Evolutionary conservation across 2,329 filamentous ascomycete genomes (phyloP).

Genomic region (Verticillium nubilum): DNA sequence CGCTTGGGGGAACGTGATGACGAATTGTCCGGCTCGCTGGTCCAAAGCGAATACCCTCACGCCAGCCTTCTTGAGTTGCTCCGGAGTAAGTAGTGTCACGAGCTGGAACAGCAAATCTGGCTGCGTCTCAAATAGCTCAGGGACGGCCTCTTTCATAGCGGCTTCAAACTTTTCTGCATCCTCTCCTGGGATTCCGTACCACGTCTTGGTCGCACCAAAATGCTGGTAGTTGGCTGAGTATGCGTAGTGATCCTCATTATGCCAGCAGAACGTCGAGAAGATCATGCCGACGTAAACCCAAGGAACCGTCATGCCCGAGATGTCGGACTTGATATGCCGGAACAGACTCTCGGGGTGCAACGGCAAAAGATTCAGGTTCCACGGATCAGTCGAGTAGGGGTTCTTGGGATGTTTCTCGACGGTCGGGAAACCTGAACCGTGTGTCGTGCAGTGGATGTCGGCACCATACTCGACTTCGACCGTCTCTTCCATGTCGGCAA

Average conservation of each 20-base stretch:
- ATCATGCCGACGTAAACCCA: conserved; percentile 99
- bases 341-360: conserved; percentile 90
- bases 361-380: conserved; percentile 93
- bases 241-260: conserved; percentile 96
- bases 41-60: conserved; percentile 94
- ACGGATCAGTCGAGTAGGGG: conserved; percentile 81
- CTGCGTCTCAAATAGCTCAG: conserved; percentile 94
- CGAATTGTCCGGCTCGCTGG: conserved; percentile 90
- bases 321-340: conserved; percentile 94
- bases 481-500: conserved; percentile 88
- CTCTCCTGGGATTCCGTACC: conserved; percentile 94
- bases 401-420: conserved; percentile 86
- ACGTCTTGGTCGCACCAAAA: conserved; percentile 96
- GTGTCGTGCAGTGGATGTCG: conserved; percentile 96
- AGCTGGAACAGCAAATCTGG: conserved; percentile 94
- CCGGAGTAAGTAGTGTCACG: conserved; percentile 90
- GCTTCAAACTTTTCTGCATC: conserved; percentile 93
- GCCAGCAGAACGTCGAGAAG: conserved; percentile 99
- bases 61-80: conserved; percentile 86
- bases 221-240: conserved; percentile 99
- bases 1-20: conserved; percentile 93
- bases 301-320: conserved; percentile 97
- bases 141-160: conserved; percentile 91
- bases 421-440: conserved; percentile 94
- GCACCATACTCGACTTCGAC: conserved; percentile 98